Base-by-base conservation (phyloP, 1,284 basidiomycete species). In the Fomitopsis betulina region DNA sequence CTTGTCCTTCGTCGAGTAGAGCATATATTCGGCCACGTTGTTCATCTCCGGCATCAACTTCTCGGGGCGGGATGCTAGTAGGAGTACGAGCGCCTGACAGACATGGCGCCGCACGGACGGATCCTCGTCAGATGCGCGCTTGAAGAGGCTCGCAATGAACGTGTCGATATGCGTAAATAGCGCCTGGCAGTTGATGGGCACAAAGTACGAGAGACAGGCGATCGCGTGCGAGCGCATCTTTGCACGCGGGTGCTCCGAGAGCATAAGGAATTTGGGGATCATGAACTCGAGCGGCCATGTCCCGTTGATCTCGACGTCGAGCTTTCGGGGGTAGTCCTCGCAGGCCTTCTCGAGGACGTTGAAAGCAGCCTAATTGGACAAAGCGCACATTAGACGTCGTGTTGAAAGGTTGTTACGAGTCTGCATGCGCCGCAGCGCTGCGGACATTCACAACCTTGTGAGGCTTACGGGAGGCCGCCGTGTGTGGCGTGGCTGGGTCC, bases 1-100 rank as follows among this genome's bases (percentile, higher is more conserved):
- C 75, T 91, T 89, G 80, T 98, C 96, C 73, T 96, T 94, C 10
- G 94, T 98, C 38, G 94, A 98, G 77, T 96, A 99, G 40, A 98
- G 83, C 93, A 99, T 99, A 76, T 98, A 99, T 71, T 98, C 94
- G 42, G 97, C 96, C 47, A 99, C 94, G 67, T 94, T 96, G 54
- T 79, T 76, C 84, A 99, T 93, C 73, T 98, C 94, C 1, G 97
- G 97, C 76, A 98, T 89, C 60, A 99, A 86, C 74, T 97, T 97
- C 74, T 98, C 96, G 1, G 97, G 94, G 7, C 95, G 86, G 27
- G 91, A 89, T 39, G 94, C 92, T 54, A 99, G 86, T 47, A 99
- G 89, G 38, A 96, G 80, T 13, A 98, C 96, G 54, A 99, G 87
- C 4, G 95, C 93, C 69, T 97, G 93, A 75, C 97, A 99, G 58